These are phyloP conservation scores for Akebia trifoliata DNA, from an alignment of 164 flowering plant genomes.

Conservation along the genomic window DNA sequence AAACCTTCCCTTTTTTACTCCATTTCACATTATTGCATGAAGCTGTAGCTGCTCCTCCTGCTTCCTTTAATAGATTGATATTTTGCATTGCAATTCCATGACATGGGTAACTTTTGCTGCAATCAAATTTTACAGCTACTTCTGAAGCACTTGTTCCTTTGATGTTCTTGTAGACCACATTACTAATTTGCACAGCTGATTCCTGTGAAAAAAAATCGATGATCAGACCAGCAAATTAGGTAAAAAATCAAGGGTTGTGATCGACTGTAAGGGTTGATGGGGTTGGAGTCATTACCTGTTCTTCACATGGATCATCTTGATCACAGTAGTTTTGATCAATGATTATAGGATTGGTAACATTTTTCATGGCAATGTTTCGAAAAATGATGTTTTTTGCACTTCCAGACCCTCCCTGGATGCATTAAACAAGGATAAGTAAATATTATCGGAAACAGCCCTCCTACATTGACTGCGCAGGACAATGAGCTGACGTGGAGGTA, in stretches of 20 bases:
- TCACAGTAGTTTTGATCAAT: conserved; percentile 60
- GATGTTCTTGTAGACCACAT: conserved; percentile 44
- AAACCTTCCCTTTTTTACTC: conserved; percentile 13
- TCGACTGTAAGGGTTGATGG: too few relatives aligned
- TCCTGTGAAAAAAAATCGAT: conserved; percentile 20
- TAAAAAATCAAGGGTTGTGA: too few relatives aligned
- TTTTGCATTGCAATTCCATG: conserved; percentile 30
- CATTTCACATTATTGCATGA: conserved; percentile 29
- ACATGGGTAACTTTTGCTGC: conserved; percentile 46
- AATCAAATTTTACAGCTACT: conserved; percentile 39
- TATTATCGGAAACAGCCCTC: too few relatives aligned
- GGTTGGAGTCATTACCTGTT: conserved; percentile 34
- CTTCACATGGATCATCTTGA: conserved; percentile 29
- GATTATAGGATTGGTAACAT: conserved; percentile 49
- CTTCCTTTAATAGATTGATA: conserved; percentile 20
- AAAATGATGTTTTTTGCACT: conserved; percentile 38
- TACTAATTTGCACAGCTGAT: conserved; percentile 40
- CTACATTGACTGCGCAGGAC: too few relatives aligned
- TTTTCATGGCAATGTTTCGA: conserved; percentile 34
- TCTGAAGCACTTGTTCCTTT: conserved; percentile 49
- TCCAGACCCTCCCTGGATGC: conserved; percentile 51
- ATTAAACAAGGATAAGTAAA: background rate
- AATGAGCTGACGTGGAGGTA: too few relatives aligned
- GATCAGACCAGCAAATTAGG: too few relatives aligned
- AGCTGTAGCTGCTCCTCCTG: conserved; percentile 16